phyloP scores from a whole-genome alignment of 768 basidiomycete genomes.

The Boletellus ananiceps region DNA sequence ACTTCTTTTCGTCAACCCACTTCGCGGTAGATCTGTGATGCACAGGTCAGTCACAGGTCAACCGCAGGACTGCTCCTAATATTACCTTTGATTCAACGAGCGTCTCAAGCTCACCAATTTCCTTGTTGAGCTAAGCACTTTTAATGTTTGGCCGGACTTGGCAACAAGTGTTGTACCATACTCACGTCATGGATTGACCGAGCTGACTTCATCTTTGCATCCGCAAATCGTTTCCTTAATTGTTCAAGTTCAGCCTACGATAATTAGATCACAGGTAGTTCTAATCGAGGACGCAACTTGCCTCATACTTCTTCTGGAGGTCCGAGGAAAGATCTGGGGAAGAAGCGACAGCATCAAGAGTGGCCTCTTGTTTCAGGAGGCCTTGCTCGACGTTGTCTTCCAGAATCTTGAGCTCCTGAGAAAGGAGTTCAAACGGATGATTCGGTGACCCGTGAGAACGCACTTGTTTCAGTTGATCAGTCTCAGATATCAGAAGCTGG shows the following conservation, averaged over 20 bases:
- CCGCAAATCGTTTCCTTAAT: slow-evolving; percentile 61
- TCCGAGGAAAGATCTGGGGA: slow-evolving; percentile 23
- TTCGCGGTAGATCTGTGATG: slow-evolving; percentile 74
- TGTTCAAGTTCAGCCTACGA: slow-evolving; percentile 63
- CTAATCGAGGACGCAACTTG: slow-evolving; percentile 21
- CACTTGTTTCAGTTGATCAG: slow-evolving; percentile 71
- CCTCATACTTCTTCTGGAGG: slow-evolving; percentile 51
- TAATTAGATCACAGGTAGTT: neutral
- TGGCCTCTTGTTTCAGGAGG: slow-evolving; percentile 48
- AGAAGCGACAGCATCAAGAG: slow-evolving; percentile 22
- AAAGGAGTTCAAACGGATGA: neutral
- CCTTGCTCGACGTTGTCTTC: slow-evolving; percentile 71
- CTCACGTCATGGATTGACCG: slow-evolving; percentile 64
- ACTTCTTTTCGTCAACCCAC: slow-evolving; percentile 31
- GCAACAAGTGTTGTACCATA: slow-evolving; percentile 2
- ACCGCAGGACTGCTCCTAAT: neutral
- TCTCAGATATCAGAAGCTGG: slow-evolving; percentile 49
- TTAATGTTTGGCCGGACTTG: neutral
- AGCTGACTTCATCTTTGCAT: slow-evolving; percentile 72
- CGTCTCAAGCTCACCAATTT: slow-evolving; percentile 87
- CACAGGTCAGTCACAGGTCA: slow-evolving; percentile 3
- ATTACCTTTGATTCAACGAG: slow-evolving; percentile 90
- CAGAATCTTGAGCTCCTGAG: slow-evolving; percentile 67
- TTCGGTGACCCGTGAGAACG: neutral
- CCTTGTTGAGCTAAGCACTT: slow-evolving; percentile 69